phyloP scores from a whole-genome alignment of 257 asterid species.

The Penstemon newberryi region DNA sequence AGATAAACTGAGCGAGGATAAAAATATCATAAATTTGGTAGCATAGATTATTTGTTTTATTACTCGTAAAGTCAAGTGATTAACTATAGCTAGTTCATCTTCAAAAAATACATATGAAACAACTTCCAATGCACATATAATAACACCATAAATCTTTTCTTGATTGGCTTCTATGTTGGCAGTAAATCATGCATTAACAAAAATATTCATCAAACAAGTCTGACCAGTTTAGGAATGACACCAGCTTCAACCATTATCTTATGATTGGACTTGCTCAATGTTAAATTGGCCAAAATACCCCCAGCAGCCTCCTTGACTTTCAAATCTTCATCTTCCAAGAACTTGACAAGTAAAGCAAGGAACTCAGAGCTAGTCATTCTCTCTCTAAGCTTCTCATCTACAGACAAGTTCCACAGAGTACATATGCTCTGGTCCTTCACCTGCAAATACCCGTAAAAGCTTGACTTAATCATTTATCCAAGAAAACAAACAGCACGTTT shows the following conservation, averaged over 20 bases:
- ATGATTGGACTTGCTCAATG: conserved; percentile 61
- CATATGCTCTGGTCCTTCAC: conserved; percentile 82
- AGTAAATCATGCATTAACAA: conserved; percentile 19
- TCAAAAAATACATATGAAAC: not conserved
- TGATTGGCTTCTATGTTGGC: conserved; percentile 12
- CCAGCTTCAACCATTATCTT: conserved; percentile 75
- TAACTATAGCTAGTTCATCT: conserved; percentile 3
- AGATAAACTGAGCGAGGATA: too few species aligned
- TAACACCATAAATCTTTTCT: not conserved
- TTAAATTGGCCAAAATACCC: conserved; percentile 71
- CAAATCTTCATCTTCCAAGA: conserved; percentile 70
- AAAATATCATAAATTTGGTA: too few species aligned
- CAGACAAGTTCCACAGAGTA: conserved; percentile 75
- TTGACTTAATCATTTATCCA: conserved; percentile 26
- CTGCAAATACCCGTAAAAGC: conserved; percentile 45
- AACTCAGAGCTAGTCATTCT: conserved; percentile 59
- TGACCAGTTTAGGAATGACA: conserved; percentile 73
- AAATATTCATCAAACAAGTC: conserved; percentile 29
- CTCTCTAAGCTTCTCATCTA: conserved; percentile 65
- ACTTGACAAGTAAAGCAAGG: conserved; percentile 55
- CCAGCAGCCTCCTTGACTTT: conserved; percentile 73
- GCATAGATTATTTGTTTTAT: not conserved
- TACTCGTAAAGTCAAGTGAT: not conserved
- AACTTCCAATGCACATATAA: not conserved
- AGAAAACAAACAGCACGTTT: conserved; percentile 4